These are phyloP conservation scores for Metarhizium robertsii DNA, from an alignment of 2,329 filamentous ascomycete genomes.

Conservation along the genomic window DNA sequence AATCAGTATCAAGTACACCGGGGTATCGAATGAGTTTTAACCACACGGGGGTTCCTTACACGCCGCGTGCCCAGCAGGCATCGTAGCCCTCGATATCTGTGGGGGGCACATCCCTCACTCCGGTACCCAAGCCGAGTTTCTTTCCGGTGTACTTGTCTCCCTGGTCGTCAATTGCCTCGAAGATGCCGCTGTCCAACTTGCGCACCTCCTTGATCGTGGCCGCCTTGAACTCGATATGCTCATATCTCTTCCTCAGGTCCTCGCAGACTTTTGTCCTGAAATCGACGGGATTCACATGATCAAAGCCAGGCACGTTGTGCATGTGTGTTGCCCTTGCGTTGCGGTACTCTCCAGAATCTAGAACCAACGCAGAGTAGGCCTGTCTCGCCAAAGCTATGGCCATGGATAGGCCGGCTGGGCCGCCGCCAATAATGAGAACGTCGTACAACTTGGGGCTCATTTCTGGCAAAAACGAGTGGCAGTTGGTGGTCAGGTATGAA, in stretches of 20 bases:
- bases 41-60: slow-evolving; percentile 23
- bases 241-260: slow-evolving; percentile 25
- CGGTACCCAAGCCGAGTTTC: slow-evolving; percentile 47
- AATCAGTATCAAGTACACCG: too few relatives aligned
- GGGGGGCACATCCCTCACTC: slow-evolving; percentile 40
- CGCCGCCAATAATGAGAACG: slow-evolving; percentile 40
- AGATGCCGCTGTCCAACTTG: slow-evolving; percentile 19
- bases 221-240: slow-evolving; percentile 23
- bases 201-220: slow-evolving; percentile 17
- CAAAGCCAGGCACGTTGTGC: slow-evolving; percentile 34
- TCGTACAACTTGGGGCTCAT: slow-evolving; percentile 28
- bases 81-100: slow-evolving; percentile 40
- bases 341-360: slow-evolving; percentile 41
- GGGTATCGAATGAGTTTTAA: background rate
- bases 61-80: slow-evolving; percentile 43
- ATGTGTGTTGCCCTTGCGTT: slow-evolving; percentile 38
- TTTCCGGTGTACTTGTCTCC: slow-evolving; percentile 35
- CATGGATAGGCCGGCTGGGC: slow-evolving; percentile 39
- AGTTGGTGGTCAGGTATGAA: too few relatives aligned
- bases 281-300: slow-evolving; percentile 24
- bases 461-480: background rate
- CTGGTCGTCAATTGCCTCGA: slow-evolving; percentile 28
- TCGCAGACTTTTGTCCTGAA: slow-evolving; percentile 25
- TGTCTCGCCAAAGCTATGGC: slow-evolving; percentile 40
- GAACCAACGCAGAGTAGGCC: slow-evolving; percentile 34